Conservation (phyloP, 345 rosid species). For the Mercurialis annua region DNA sequence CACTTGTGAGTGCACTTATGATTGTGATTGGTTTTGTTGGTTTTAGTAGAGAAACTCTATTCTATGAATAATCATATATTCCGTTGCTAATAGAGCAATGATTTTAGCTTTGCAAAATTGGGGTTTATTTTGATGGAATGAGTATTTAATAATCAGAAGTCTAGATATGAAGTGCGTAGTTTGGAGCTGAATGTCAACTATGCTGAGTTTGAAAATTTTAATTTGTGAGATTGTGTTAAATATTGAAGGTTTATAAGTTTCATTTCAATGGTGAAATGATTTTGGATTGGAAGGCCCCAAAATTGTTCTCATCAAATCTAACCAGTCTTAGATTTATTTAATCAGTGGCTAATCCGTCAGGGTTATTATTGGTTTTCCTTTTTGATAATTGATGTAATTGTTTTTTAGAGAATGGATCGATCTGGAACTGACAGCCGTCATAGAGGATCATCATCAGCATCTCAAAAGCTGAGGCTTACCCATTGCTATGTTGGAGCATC, state of each 20-base stretch:
- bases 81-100: background rate
- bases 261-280: background rate
- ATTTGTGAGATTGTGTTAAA: background rate
- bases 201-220: background rate
- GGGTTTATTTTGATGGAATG: slow-evolving; percentile 4
- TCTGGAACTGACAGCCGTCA: slow-evolving; percentile 76
- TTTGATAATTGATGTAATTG: slow-evolving; percentile 14
- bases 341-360: background rate
- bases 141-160: slow-evolving; percentile 4
- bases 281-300: background rate
- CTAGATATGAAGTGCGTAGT: too few relatives aligned
- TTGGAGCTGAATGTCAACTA: too few relatives aligned
- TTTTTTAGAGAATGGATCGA: slow-evolving; percentile 74
- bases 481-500: slow-evolving; percentile 48
- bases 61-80: background rate
- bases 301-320: too few relatives aligned
- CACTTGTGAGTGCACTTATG: too few relatives aligned
- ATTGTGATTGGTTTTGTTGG: too few relatives aligned
- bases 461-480: slow-evolving; percentile 59
- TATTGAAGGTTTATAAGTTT: background rate
- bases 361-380: background rate
- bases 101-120: background rate
- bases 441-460: slow-evolving; percentile 59
- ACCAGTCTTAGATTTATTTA: too few relatives aligned
- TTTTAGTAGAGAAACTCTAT: too few relatives aligned